Evolutionary conservation across 2,329 filamentous ascomycete genomes (phyloP).

Genomic region (Karstenula rhodostoma): DNA sequence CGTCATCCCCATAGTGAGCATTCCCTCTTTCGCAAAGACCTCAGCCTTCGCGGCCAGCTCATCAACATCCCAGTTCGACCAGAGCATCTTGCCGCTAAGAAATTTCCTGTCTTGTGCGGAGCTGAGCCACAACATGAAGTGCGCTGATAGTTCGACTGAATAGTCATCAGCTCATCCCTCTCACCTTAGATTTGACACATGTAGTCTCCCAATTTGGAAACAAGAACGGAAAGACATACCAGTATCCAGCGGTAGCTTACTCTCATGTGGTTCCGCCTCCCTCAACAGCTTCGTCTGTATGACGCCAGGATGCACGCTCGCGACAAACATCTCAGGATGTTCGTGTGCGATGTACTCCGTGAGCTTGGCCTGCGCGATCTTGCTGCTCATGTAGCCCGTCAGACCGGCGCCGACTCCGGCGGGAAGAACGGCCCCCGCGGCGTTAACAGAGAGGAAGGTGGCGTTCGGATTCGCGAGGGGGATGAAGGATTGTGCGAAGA

Average conservation of each 20-base stretch:
- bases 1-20: conserved; percentile 26
- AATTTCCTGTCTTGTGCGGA: conserved; percentile 14
- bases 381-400: conserved; percentile 45
- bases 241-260: conserved; percentile 26
- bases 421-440: conserved; percentile 20
- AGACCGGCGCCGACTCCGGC: conserved; percentile 19
- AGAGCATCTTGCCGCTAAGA: conserved; percentile 17
- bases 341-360: conserved; percentile 43
- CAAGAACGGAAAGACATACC: conserved; percentile 19
- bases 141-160: conserved; percentile 11
- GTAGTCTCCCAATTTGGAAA: background rate
- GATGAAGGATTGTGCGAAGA: conserved; percentile 26
- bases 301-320: conserved; percentile 48
- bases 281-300: conserved; percentile 39
- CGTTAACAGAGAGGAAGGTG: conserved; percentile 11
- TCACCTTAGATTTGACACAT: too few species aligned
- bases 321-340: conserved; percentile 44
- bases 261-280: conserved; percentile 16
- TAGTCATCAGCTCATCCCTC: background rate
- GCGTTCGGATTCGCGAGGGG: conserved; percentile 19
- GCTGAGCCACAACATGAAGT: conserved; percentile 21
- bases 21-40: conserved; percentile 25
- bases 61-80: conserved; percentile 33
- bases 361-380: conserved; percentile 44
- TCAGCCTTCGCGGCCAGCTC: conserved; percentile 30